Evolutionary conservation across 176 grass and related monocot species (phyloP).

Genomic region (Secale cereale): DNA sequence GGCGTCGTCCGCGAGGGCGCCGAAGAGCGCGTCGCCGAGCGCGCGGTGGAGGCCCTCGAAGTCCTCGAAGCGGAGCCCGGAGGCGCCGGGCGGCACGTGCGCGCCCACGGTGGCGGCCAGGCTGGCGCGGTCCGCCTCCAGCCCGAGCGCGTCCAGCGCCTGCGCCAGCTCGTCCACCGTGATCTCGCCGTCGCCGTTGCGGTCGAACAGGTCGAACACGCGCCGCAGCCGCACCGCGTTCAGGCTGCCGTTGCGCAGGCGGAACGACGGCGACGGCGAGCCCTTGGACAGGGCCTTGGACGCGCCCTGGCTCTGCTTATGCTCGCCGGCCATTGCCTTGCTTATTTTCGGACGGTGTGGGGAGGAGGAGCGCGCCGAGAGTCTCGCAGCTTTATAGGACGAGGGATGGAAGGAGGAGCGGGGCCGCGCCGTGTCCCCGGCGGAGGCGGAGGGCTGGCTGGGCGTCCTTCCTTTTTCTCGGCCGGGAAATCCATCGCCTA

Average conservation of each 20-base stretch:
- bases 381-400: background rate
- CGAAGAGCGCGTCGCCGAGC: slow-evolving; percentile 56
- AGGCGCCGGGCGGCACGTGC: slow-evolving; percentile 47
- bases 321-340: background rate
- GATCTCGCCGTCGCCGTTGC: slow-evolving; percentile 80
- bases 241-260: slow-evolving; percentile 67
- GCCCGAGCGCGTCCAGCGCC: slow-evolving; percentile 73
- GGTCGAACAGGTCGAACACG: slow-evolving; percentile 84
- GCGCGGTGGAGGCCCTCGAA: slow-evolving; percentile 68
- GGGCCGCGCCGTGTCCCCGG: slow-evolving; percentile 19
- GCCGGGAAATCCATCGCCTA: slow-evolving; percentile 23
- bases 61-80: slow-evolving; percentile 55
- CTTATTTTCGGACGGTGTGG: slow-evolving; percentile 1
- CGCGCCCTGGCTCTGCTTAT: background rate
- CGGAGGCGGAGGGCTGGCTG: slow-evolving; percentile 11
- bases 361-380: background rate
- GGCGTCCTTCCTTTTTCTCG: background rate
- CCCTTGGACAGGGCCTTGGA: slow-evolving; percentile 23
- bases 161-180: slow-evolving; percentile 65
- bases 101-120: slow-evolving; percentile 37
- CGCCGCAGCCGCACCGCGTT: slow-evolving; percentile 64
- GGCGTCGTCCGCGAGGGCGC: background rate
- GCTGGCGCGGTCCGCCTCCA: slow-evolving; percentile 42
- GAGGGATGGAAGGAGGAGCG: background rate
- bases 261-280: slow-evolving; percentile 59